Percentiles rank a stretch among this genome's conserved stretches.
phyloP scores from a whole-genome alignment of 2,329 filamentous ascomycete genomes.

The Paramyrothecium sp. region DNA sequence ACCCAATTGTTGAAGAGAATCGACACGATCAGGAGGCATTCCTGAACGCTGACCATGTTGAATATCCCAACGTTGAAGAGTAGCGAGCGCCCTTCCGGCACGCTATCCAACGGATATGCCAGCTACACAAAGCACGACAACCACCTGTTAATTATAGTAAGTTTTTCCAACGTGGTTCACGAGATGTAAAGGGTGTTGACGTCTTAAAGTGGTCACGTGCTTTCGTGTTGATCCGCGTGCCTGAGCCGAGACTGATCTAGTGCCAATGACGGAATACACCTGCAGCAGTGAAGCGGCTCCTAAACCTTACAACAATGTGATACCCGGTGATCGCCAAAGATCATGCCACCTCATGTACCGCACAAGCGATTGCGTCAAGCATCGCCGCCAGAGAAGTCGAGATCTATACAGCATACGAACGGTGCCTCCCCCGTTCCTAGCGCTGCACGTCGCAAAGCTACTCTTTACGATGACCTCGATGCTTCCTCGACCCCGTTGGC shows the following conservation, averaged over 20 bases:
- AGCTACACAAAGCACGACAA: too few species aligned
- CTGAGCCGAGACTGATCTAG: background rate
- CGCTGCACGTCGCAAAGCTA: slow-evolving; percentile 44
- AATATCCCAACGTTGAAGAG: too few species aligned
- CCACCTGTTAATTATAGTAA: too few species aligned
- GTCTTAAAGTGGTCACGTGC: background rate
- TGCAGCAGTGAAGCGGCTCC: background rate
- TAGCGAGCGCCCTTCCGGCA: too few species aligned
- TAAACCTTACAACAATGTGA: background rate
- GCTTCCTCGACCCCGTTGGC: slow-evolving; percentile 43
- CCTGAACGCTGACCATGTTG: too few species aligned
- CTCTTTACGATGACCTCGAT: slow-evolving; percentile 62
- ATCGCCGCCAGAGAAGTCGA: slow-evolving; percentile 25
- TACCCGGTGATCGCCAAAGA: background rate
- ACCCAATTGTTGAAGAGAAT: too few species aligned
- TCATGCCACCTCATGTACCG: slow-evolving; percentile 67
- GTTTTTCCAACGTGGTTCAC: too few species aligned
- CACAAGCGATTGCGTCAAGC: slow-evolving; percentile 62
- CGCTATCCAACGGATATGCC: too few species aligned
- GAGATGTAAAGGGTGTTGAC: too few species aligned
- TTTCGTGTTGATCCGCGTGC: background rate
- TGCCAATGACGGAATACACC: background rate
- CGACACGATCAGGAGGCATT: too few species aligned
- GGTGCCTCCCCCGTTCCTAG: slow-evolving; percentile 13
- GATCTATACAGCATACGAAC: slow-evolving; percentile 22